Percentiles rank a stretch among this genome's conserved stretches.
phyloP scores from a whole-genome alignment of 2,329 filamentous ascomycete species.

The Knufia petricola region DNA sequence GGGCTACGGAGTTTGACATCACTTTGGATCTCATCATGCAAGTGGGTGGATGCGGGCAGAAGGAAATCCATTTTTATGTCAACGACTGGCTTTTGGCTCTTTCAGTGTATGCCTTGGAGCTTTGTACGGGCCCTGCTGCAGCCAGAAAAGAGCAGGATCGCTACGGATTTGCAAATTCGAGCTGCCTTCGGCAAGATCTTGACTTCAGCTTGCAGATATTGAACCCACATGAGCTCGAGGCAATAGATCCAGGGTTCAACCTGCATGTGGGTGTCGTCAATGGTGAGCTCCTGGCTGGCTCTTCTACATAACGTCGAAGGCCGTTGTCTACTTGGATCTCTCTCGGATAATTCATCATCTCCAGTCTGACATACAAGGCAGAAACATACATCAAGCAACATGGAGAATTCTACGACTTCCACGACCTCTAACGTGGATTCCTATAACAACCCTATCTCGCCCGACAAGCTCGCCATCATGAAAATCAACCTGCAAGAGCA shows the following conservation, averaged over 20 bases:
- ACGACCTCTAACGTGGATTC: not conserved
- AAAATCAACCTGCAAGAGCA: slow-evolving; percentile 6
- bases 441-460: not conserved
- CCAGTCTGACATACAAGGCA: not conserved
- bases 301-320: too few relatives aligned
- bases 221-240: not conserved
- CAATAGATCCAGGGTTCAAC: too few relatives aligned
- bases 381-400: not conserved
- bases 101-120: not conserved
- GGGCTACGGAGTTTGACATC: not conserved
- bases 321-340: too few relatives aligned
- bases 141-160: not conserved
- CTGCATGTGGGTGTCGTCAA: not conserved
- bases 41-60: not conserved
- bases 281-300: too few relatives aligned
- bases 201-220: not conserved
- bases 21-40: not conserved
- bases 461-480: slow-evolving; percentile 11
- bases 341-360: too few relatives aligned
- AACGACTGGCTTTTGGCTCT: not conserved
- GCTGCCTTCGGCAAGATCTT: not conserved
- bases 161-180: not conserved
- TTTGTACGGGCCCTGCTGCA: not conserved
- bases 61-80: not conserved
- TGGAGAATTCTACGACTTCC: too few relatives aligned